Conservation (phyloP, 1,284 basidiomycete genomes). For the Stygiomarasmius scandens region DNA sequence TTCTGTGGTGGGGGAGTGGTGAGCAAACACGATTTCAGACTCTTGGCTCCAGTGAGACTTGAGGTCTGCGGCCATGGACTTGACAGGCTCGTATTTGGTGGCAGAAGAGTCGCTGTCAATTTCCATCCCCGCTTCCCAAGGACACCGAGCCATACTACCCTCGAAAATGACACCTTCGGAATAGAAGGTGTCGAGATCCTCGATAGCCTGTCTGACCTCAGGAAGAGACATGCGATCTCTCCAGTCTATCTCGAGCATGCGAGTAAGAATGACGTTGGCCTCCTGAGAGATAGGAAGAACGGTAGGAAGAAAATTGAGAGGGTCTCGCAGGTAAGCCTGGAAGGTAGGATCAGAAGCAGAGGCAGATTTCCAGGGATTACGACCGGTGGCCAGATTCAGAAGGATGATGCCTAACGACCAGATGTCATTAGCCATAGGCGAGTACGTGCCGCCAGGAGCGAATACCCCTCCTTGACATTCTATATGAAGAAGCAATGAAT, state of each 20-base stretch:
- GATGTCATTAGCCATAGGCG: constrained; percentile 89
- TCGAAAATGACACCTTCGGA: constrained; percentile 76
- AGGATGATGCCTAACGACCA: constrained; percentile 98
- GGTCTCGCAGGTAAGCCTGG: constrained; percentile 71
- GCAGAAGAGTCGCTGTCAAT: constrained; percentile 59
- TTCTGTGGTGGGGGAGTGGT: constrained; percentile 36
- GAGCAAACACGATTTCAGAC: constrained; percentile 64
- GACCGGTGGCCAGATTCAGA: constrained; percentile 92
- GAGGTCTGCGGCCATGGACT: constrained; percentile 33
- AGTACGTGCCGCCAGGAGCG: constrained; percentile 73
- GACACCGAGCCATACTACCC: constrained; percentile 80
- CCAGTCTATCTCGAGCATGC: constrained; percentile 77
- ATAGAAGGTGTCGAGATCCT: constrained; percentile 70
- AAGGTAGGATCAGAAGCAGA: constrained; percentile 76
- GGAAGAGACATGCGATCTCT: constrained; percentile 67
- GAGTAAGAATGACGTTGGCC: constrained; percentile 66
- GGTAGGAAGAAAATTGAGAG: constrained; percentile 65
- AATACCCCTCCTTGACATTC: constrained; percentile 92
- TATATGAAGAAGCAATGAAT: constrained; percentile 29
- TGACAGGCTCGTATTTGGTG: constrained; percentile 33
- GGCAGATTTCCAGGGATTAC: constrained; percentile 99
- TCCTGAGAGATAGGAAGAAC: constrained; percentile 77
- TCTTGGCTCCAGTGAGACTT: constrained; percentile 67
- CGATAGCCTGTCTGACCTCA: constrained; percentile 73
- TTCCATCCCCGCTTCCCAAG: constrained; percentile 77